Base-by-base conservation (phyloP, 768 basidiomycete species). In the Suillus bovinus region DNA sequence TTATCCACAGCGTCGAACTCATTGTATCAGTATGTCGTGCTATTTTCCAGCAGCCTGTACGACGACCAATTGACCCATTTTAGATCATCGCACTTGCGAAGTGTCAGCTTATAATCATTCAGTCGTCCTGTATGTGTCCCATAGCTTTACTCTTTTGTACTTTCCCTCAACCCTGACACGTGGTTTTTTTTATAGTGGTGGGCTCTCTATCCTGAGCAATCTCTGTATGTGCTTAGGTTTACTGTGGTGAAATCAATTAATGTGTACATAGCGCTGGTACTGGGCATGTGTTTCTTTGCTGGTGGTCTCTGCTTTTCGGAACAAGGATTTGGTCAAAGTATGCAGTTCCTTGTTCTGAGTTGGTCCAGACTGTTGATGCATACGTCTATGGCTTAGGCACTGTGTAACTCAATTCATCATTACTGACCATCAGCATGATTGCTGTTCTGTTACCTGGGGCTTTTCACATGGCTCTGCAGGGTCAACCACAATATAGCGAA, bases 261-360 rank as follows among this genome's bases (percentile, higher is more conserved):
- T 60, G 61, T 57, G 44, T 38, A 20, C 58, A n/a, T 58, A 93
- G 91, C 94, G 3, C 83, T 95, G 41, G 91, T 94, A n/a, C 82
- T 94, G 16, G 93, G 93, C 22, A 84, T 94, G 74, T 91, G 90
- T 68, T 91, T 93, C 75, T 89, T 94, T 64, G 92, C 91, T 0
- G 91, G 92, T 22, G 91, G 91, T 0, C 69, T 87, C 63, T 82
- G 84, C n/a, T 93, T 88, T 66, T 86, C 88, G 4, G 90, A 93
- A 69, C 92, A 93, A 72, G 88, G 84, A 1, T 92, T 92, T 65
- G 86, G 90, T 65, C 72, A 80, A 4, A 86, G 91, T 92, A 68
- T 59, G 85, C 74, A 29, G 22, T 58, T 36, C 38, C 6, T 58
- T 58, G 8, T 6, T 64, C 0, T 2, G 36, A 31, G 59, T 58